Percentiles rank a stretch among this genome's conserved stretches.
Conservation (phyloP, 139 green algal species). For the Marvania coccoides region DNA sequence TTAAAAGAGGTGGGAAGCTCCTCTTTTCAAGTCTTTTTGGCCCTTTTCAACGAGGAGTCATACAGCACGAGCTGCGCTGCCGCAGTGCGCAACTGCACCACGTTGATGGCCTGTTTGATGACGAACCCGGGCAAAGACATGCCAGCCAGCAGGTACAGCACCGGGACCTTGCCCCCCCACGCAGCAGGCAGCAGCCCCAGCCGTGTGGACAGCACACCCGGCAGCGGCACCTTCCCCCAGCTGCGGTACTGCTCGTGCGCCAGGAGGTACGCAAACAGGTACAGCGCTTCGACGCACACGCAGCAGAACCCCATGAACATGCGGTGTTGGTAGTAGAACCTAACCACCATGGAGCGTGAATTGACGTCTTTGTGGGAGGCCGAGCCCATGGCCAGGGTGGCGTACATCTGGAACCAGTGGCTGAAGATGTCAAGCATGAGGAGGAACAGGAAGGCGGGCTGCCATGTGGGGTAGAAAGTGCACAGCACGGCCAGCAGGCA, state of each 20-base stretch:
- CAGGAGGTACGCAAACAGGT: constrained; percentile 29
- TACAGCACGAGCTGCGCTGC: constrained; percentile 36
- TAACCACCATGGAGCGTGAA: constrained; percentile 63
- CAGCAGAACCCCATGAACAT: constrained; percentile 97
- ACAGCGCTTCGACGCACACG: constrained; percentile 65
- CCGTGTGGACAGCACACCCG: background rate
- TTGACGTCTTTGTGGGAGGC: constrained; percentile 75
- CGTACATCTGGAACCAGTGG: constrained; percentile 93
- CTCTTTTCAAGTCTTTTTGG: too few species aligned
- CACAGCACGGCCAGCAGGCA: constrained; percentile 75
- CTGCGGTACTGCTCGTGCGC: constrained; percentile 9
- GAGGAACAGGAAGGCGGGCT: constrained; percentile 54
- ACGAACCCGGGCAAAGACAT: constrained; percentile 42
- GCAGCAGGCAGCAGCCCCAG: background rate
- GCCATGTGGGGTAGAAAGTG: constrained; percentile 42
- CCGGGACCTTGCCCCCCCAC: background rate
- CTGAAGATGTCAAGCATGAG: constrained; percentile 87
- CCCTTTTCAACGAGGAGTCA: too few species aligned
- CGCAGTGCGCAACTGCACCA: constrained; percentile 57
- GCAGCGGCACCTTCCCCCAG: background rate
- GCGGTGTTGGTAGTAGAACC: constrained; percentile 81
- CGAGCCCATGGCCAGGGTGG: constrained; percentile 51
- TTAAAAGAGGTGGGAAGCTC: too few species aligned
- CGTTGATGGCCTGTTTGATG: constrained; percentile 73
- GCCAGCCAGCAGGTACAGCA: constrained; percentile 20